Base-by-base conservation (phyloP, 257 asterid species). In the Nicotiana obtusifolia region DNA sequence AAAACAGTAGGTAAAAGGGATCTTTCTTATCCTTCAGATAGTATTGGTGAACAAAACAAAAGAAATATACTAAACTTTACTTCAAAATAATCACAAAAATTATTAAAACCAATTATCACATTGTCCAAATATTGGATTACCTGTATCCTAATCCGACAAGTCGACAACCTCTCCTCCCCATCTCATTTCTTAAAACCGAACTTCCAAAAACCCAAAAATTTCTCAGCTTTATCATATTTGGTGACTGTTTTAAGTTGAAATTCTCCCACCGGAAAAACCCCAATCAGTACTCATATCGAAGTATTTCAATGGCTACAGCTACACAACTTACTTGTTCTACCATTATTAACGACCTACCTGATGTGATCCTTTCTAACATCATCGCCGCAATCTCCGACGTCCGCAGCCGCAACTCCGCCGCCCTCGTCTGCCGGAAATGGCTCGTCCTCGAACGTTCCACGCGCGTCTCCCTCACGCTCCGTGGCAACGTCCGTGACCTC, bases 381-480 rank as follows among this genome's bases (percentile, higher is more conserved):
- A 90, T 95, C 90, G 89, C 97, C 86, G 87, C 90, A 91, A 81
- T 92, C 6, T 64, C 87, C 73, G 92, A 88, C 87, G 89, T 87
- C 66, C 99, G 98, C 85, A 83, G 89, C 87, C 98, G 97, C 85
- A 95, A 93, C 95, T 86, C 90, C 85, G 84, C 95, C 75, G 31
- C 98, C 35, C 79, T 95, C 26, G 97, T 90, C 84, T 93, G 91
- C 89, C 91, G 52, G 33, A 91, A 91, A 86, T 95, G 96, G 96
- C 87, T 44, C 76, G 35, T 22, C 44, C 30, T 92, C 4, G 98
- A 95, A 83, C 98, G 98, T 83, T 77, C 87, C 86, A 88, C 97
- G 37, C 97, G 99, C 80, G 83, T 91, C 64, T 82, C 90, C 80
- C 86, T 95, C 87, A 88, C 92, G 78, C 97, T 95, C 88, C 97